Evolutionary conservation across 257 asterid species (phyloP).

Genomic region (Jaltomata sinuosa): DNA sequence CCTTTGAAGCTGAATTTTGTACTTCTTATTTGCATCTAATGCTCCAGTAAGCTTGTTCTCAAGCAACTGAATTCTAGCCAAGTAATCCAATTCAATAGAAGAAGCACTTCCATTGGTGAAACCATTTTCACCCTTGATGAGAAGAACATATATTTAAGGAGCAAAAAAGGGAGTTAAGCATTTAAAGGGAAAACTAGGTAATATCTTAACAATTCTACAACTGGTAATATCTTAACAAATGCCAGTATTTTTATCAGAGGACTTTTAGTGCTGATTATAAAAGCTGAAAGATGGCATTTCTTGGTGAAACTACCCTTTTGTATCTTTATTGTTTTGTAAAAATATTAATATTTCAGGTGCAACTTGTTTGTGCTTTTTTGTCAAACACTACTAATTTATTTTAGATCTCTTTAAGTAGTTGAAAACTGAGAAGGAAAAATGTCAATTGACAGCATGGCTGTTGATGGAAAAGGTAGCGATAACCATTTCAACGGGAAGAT

Average conservation of each 20-base stretch:
- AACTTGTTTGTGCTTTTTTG: too few relatives aligned
- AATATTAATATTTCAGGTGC: too few relatives aligned
- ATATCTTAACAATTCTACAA: too few relatives aligned
- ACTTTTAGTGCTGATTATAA: too few relatives aligned
- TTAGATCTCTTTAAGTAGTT: neutral
- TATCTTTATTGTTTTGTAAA: too few relatives aligned
- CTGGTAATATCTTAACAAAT: too few relatives aligned
- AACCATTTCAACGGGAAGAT: neutral
- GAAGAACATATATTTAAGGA: neutral
- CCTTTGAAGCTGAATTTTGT: conserved; percentile 41
- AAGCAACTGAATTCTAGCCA: conserved; percentile 8
- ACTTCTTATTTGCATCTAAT: conserved; percentile 19
- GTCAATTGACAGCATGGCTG: neutral
- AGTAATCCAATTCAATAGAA: conserved; percentile 6
- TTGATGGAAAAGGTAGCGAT: neutral
- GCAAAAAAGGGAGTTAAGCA: neutral
- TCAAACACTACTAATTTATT: too few relatives aligned
- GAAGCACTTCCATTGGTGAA: conserved; percentile 10
- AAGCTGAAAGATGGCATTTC: too few relatives aligned
- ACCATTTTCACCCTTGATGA: conserved; percentile 29
- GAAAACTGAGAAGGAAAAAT: neutral
- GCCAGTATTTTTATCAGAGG: too few relatives aligned
- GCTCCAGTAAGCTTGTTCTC: conserved; percentile 27
- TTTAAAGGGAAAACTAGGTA: too few relatives aligned
- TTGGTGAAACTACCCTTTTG: too few relatives aligned